These are phyloP conservation scores for Colletotrichum endophyticum DNA, from an alignment of 2,329 filamentous ascomycete species.

Conservation along the genomic window DNA sequence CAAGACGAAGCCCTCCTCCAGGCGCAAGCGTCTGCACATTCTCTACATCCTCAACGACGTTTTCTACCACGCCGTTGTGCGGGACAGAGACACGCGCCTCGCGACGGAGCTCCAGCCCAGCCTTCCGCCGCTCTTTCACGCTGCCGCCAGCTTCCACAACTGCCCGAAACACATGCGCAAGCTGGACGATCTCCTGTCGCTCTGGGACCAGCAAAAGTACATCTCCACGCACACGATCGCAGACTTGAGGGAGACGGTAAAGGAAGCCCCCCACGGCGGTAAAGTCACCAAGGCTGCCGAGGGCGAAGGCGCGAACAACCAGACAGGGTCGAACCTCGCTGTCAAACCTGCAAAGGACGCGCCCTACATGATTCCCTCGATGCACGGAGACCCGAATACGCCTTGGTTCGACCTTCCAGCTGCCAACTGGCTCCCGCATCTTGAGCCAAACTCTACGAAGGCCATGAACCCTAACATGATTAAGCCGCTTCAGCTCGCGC, in stretches of 20 bases:
- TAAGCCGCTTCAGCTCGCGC: slow-evolving; percentile 71
- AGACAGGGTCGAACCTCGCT: slow-evolving; percentile 25
- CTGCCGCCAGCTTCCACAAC: slow-evolving; percentile 61
- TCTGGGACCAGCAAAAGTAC: slow-evolving; percentile 75
- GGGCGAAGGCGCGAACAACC: slow-evolving; percentile 20
- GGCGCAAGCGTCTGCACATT: slow-evolving; percentile 74
- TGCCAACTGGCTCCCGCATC: slow-evolving; percentile 78
- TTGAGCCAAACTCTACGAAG: slow-evolving; percentile 76
- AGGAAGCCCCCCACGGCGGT: slow-evolving; percentile 36
- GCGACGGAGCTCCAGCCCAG: slow-evolving; percentile 60
- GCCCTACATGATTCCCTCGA: slow-evolving; percentile 75
- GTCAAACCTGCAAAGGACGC: slow-evolving; percentile 49
- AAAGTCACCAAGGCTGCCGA: background rate
- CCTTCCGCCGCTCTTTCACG: slow-evolving; percentile 66
- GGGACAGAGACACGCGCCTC: slow-evolving; percentile 54
- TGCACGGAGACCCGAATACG: slow-evolving; percentile 75
- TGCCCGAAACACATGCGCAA: slow-evolving; percentile 71
- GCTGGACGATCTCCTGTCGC: slow-evolving; percentile 64
- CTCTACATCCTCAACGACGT: slow-evolving; percentile 82
- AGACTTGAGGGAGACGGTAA: slow-evolving; percentile 64
- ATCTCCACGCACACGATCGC: slow-evolving; percentile 59
- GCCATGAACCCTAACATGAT: slow-evolving; percentile 76
- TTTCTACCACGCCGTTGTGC: slow-evolving; percentile 70
- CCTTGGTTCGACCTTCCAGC: slow-evolving; percentile 86
- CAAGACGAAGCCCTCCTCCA: slow-evolving; percentile 54